A percentile compares a stretch with the other conserved stretches of the same genome.
Evolutionary conservation across 805 yeast genomes (phyloP).

Genomic region (Hanseniaspora taiwanica): DNA sequence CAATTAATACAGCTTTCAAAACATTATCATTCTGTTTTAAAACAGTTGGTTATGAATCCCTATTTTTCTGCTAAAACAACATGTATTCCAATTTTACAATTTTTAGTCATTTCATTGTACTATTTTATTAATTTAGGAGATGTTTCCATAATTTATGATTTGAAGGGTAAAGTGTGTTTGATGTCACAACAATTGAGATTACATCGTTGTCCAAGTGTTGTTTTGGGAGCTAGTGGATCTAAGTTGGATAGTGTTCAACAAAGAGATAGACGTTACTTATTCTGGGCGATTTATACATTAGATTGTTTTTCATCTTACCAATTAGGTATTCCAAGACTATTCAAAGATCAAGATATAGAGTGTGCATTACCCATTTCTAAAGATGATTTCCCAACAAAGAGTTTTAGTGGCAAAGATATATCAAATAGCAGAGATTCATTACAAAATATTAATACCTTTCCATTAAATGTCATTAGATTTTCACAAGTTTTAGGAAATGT

Average conservation of each 20-base stretch:
- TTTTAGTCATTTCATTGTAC: slow-evolving; percentile 52
- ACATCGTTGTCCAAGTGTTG: slow-evolving; percentile 80
- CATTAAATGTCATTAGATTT: slow-evolving; percentile 53
- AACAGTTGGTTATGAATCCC: slow-evolving; percentile 49
- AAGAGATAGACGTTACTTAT: slow-evolving; percentile 68
- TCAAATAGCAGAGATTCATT: too few relatives aligned
- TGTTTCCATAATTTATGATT: slow-evolving; percentile 56
- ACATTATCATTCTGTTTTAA: slow-evolving; percentile 42
- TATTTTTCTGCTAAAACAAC: slow-evolving; percentile 43
- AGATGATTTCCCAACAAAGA: too few relatives aligned
- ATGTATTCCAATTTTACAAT: slow-evolving; percentile 56
- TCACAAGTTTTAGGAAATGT: slow-evolving; percentile 63
- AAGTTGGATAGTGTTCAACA: slow-evolving; percentile 57
- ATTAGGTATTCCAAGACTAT: slow-evolving; percentile 69
- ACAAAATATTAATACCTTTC: slow-evolving; percentile 49
- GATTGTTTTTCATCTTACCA: slow-evolving; percentile 66
- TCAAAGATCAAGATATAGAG: slow-evolving; percentile 73
- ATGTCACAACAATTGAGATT: slow-evolving; percentile 79
- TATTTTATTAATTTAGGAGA: slow-evolving; percentile 67
- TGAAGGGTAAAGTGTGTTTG: slow-evolving; percentile 61
- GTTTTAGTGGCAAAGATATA: too few relatives aligned
- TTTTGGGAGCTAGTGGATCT: slow-evolving; percentile 51
- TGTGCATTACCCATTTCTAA: slow-evolving; percentile 66
- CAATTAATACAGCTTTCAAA: slow-evolving; percentile 5
- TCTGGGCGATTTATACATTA: slow-evolving; percentile 72